Conservation (phyloP, 192 early-diverging fungal genomes). For the Coemansia sp. region DNA sequence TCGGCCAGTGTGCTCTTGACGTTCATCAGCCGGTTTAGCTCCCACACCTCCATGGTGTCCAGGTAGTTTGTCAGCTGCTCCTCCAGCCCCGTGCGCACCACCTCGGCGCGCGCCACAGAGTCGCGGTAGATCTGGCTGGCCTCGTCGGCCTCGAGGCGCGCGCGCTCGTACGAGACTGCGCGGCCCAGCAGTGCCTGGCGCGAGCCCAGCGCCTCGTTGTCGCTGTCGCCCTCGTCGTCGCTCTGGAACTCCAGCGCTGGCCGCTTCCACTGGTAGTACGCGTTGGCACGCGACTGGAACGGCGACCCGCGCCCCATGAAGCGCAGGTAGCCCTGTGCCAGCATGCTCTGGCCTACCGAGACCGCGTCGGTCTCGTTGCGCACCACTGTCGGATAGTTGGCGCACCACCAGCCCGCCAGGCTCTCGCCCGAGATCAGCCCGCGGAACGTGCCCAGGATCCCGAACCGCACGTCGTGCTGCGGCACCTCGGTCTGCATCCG, state of each 20-base stretch:
- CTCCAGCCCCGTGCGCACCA: constrained; percentile 64
- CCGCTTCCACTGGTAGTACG: constrained; percentile 71
- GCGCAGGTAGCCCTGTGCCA: constrained; percentile 59
- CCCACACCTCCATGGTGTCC: constrained; percentile 53
- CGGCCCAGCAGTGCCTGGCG: constrained; percentile 23
- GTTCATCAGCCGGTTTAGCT: constrained; percentile 53
- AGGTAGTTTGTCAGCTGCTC: constrained; percentile 57
- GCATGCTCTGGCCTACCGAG: constrained; percentile 66
- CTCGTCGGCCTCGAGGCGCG: constrained; percentile 59
- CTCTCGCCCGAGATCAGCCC: constrained; percentile 63
- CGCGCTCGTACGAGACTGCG: constrained; percentile 48
- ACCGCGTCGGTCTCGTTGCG: constrained; percentile 60
- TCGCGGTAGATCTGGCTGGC: constrained; percentile 63
- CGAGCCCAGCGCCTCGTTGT: constrained; percentile 48
- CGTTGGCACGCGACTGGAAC: constrained; percentile 58
- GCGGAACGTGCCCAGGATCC: constrained; percentile 62
- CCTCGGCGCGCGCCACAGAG: constrained; percentile 62
- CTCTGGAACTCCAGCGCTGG: constrained; percentile 54
- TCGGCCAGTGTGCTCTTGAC: constrained; percentile 45
- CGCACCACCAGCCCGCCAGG: constrained; percentile 69
- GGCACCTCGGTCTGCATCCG: constrained; percentile 61
- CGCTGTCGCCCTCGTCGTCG: constrained; percentile 46
- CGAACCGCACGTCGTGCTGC: constrained; percentile 62
- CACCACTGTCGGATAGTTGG: constrained; percentile 58
- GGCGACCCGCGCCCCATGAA: constrained; percentile 67